phyloP scores from a whole-genome alignment of 2,329 filamentous ascomycete genomes.

The Cladophialophora psammophila region DNA sequence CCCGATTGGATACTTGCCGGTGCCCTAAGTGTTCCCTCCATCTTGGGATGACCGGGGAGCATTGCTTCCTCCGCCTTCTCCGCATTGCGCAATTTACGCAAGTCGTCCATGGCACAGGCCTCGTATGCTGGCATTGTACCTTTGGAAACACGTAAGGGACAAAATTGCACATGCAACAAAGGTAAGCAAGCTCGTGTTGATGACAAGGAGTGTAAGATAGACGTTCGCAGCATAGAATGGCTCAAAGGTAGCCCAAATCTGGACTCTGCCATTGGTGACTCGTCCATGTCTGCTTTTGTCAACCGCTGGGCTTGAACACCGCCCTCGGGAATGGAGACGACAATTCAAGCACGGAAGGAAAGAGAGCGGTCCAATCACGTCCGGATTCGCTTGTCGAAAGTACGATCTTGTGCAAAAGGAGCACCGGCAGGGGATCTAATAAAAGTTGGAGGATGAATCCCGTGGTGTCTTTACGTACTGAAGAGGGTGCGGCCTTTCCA shows the following conservation, averaged over 20 bases:
- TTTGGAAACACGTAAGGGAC: background rate
- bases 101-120: background rate
- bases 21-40: background rate
- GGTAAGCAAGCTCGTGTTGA: background rate
- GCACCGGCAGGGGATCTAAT: slow-evolving; percentile 1
- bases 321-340: background rate
- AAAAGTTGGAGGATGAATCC: background rate
- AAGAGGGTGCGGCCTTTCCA: slow-evolving; percentile 1
- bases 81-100: background rate
- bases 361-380: background rate
- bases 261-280: background rate
- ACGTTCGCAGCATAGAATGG: background rate
- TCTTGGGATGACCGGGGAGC: background rate
- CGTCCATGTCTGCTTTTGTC: background rate
- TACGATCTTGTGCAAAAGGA: background rate
- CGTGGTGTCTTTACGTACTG: slow-evolving; percentile 20
- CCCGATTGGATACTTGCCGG: background rate
- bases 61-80: background rate
- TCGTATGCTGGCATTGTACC: background rate
- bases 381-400: background rate
- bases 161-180: background rate
- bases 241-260: background rate
- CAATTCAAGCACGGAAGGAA: background rate
- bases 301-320: background rate
- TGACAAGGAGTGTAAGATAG: background rate